phyloP scores from a whole-genome alignment of 2,329 filamentous ascomycete species.

The Septoria linicola region DNA sequence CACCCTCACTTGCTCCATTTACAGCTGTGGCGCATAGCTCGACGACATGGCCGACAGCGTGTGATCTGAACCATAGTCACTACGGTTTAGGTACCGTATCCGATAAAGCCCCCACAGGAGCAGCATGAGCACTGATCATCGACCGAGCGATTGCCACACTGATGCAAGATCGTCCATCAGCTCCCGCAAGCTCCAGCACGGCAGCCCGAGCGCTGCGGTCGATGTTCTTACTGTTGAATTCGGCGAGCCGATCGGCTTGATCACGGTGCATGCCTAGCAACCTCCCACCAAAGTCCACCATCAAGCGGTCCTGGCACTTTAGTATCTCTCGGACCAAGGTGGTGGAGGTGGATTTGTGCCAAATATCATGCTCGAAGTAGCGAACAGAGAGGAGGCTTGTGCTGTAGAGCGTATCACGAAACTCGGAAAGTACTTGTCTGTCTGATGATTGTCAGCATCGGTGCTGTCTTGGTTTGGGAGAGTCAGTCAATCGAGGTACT shows the following conservation, averaged over 20 bases:
- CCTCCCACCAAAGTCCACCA: neutral
- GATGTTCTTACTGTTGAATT: neutral
- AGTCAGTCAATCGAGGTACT: too few species aligned
- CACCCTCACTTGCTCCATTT: too few species aligned
- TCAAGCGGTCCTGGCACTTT: neutral
- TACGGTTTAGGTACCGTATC: too few species aligned
- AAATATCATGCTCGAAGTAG: neutral
- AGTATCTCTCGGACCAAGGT: neutral
- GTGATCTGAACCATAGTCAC: too few species aligned
- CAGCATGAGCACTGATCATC: neutral
- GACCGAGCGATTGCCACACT: neutral
- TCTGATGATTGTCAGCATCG: neutral
- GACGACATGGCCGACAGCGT: too few species aligned
- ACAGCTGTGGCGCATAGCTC: too few species aligned
- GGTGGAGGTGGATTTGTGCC: neutral
- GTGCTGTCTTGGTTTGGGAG: neutral
- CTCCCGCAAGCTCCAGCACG: neutral
- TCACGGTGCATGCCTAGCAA: too few species aligned
- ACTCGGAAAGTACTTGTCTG: slow-evolving; percentile 3
- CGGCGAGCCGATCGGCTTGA: too few species aligned
- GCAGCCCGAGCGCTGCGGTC: too few species aligned
- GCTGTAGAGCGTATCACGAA: slow-evolving; percentile 2
- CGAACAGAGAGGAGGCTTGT: neutral
- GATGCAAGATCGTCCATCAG: neutral
- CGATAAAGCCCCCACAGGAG: too few species aligned